Evolutionary conservation across 306 rosid species (phyloP).

Genomic region (Sicyos baderoa): DNA sequence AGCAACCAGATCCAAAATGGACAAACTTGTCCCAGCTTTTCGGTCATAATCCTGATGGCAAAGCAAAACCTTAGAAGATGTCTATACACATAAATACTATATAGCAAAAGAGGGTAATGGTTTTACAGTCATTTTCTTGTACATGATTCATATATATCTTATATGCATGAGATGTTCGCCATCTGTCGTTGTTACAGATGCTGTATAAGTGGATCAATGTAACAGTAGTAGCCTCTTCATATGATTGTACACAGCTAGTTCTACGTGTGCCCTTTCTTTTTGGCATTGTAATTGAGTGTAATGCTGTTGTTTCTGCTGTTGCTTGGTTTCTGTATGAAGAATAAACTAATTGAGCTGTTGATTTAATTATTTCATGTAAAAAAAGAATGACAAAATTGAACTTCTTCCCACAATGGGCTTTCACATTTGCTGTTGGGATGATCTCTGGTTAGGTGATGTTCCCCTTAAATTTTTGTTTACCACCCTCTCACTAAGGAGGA

Average conservation of each 20-base stretch:
- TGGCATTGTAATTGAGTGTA: constrained; percentile 3
- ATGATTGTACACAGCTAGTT: background rate
- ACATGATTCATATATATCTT: constrained; percentile 11
- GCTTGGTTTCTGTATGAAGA: background rate
- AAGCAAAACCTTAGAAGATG: constrained; percentile 21
- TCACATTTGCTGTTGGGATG: no score
- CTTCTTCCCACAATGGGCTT: background rate
- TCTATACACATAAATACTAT: constrained; percentile 31
- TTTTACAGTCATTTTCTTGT: background rate
- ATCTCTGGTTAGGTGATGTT: no score
- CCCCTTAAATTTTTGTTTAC: no score
- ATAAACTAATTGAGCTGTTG: no score
- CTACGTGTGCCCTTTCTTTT: background rate
- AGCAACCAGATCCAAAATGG: constrained; percentile 33
- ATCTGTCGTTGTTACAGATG: background rate
- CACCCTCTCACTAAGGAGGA: no score
- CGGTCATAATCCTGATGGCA: constrained; percentile 45
- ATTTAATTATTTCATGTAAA: background rate
- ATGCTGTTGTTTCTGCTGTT: background rate
- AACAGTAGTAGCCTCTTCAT: constrained; percentile 4
- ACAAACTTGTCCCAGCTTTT: constrained; percentile 40
- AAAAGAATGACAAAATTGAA: background rate
- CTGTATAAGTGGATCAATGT: background rate
- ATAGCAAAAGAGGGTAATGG: constrained; percentile 4
- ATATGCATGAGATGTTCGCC: constrained; percentile 7